Percentiles rank a stretch among this genome's conserved stretches.
Conservation (phyloP, 2,329 filamentous ascomycete species). For the Zasmidium citrigriseum region DNA sequence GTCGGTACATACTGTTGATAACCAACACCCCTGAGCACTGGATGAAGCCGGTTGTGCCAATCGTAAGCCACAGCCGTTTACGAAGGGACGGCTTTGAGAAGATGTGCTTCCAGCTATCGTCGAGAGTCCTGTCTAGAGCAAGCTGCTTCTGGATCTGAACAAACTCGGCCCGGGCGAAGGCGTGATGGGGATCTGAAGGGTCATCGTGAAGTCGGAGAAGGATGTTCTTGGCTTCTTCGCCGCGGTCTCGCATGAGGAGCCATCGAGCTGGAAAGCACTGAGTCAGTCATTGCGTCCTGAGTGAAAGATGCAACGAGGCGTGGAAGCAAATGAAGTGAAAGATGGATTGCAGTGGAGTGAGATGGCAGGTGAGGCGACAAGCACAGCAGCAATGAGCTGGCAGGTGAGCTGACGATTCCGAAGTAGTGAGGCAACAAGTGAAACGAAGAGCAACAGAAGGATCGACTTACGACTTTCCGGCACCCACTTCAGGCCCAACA, state of each 20-base stretch:
- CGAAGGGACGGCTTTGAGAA: conserved; percentile 31
- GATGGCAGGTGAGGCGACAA: too few relatives aligned
- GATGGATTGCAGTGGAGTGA: too few relatives aligned
- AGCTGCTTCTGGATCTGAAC: conserved; percentile 35
- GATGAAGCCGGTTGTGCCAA: conserved; percentile 32
- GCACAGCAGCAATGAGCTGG: too few relatives aligned
- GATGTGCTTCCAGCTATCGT: conserved; percentile 29
- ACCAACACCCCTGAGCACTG: conserved; percentile 35
- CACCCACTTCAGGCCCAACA: conserved; percentile 15
- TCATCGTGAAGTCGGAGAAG: conserved; percentile 27
- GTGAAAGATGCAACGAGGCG: neutral
- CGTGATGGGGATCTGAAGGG: conserved; percentile 26
- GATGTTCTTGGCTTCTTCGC: conserved; percentile 24
- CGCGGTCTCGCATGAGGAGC: conserved; percentile 23
- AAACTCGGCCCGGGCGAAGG: conserved; percentile 31
- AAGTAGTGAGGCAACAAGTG: too few relatives aligned
- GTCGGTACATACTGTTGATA: conserved; percentile 26
- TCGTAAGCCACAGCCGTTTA: conserved; percentile 28
- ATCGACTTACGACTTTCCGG: conserved; percentile 22
- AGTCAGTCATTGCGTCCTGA: neutral
- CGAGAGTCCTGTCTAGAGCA: conserved; percentile 30
- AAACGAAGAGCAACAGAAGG: too few relatives aligned
- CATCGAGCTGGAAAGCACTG: conserved; percentile 22
- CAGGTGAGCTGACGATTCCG: too few relatives aligned
- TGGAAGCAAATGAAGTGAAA: too few relatives aligned